These are phyloP conservation scores for Puccinia triticina DNA, from an alignment of 1,284 basidiomycete species.

Conservation along the genomic window DNA sequence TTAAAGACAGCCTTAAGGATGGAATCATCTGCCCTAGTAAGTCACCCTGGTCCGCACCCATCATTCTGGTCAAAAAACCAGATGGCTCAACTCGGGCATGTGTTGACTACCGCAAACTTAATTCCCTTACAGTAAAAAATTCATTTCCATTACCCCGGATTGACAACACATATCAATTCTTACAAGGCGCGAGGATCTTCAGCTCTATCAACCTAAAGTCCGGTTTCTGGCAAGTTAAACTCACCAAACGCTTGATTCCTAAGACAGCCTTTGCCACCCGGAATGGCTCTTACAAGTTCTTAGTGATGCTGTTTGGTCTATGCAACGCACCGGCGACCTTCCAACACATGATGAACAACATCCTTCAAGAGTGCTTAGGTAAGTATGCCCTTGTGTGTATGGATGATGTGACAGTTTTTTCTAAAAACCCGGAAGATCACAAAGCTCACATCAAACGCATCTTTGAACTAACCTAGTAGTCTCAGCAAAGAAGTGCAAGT, in stretches of 20 bases:
- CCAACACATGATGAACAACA: slow-evolving; percentile 54
- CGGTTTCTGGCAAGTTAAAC: not conserved
- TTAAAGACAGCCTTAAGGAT: not conserved
- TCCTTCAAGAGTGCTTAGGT: slow-evolving; percentile 56
- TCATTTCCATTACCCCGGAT: not conserved
- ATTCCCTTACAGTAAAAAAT: not conserved
- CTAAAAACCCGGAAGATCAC: not conserved
- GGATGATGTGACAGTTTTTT: slow-evolving; percentile 16
- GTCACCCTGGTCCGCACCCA: not conserved
- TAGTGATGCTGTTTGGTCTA: slow-evolving; percentile 45
- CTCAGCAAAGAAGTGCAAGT: slow-evolving; percentile 1
- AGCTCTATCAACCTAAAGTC: not conserved
- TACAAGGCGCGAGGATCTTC: not conserved
- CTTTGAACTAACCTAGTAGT: not conserved
- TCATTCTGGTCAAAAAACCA: slow-evolving; percentile 1
- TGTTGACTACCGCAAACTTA: not conserved
- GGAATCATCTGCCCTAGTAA: not conserved
- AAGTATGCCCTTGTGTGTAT: slow-evolving; percentile 6
- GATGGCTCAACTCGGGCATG: not conserved
- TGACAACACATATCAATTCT: not conserved
- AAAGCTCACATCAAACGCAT: not conserved
- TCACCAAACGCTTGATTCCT: not conserved
- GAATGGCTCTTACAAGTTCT: not conserved
- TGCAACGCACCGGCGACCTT: slow-evolving; percentile 52
- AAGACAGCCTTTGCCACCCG: not conserved